A percentile compares a stretch with the other conserved stretches of the same genome.
Evolutionary conservation across 805 yeast species (phyloP).

Genomic region (Candida xiaguanensis): DNA sequence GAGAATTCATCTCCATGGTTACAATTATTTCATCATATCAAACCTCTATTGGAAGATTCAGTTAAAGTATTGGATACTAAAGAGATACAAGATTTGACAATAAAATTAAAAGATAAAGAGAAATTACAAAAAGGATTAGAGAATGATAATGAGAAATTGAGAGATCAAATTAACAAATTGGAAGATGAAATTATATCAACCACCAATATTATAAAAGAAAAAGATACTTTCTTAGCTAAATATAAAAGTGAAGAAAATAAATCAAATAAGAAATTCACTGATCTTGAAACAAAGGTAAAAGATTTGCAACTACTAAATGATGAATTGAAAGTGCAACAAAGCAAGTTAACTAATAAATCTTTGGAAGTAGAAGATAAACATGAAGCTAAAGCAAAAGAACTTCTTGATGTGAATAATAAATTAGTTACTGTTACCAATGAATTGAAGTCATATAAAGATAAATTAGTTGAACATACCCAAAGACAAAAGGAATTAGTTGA

Average conservation of each 20-base stretch:
- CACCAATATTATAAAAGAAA: slow-evolving; percentile 36
- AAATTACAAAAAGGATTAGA: slow-evolving; percentile 26
- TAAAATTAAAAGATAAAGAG: slow-evolving; percentile 35
- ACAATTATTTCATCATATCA: slow-evolving; percentile 61
- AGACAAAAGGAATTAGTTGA: neutral
- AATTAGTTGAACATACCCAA: slow-evolving; percentile 9
- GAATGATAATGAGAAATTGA: slow-evolving; percentile 36
- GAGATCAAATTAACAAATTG: slow-evolving; percentile 27
- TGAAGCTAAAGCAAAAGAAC: slow-evolving; percentile 9
- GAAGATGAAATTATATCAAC: slow-evolving; percentile 31
- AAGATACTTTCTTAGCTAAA: slow-evolving; percentile 42
- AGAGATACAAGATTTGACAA: slow-evolving; percentile 52
- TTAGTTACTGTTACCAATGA: slow-evolving; percentile 9
- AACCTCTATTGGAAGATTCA: slow-evolving; percentile 69
- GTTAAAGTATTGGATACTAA: slow-evolving; percentile 57
- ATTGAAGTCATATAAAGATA: slow-evolving; percentile 11
- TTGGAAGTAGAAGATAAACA: slow-evolving; percentile 6
- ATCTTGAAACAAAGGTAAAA: slow-evolving; percentile 22
- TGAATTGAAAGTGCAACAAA: slow-evolving; percentile 13
- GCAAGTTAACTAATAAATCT: slow-evolving; percentile 4
- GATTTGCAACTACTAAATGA: slow-evolving; percentile 19
- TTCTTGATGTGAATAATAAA: slow-evolving; percentile 6
- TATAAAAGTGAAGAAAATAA: slow-evolving; percentile 39
- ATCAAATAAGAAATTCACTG: slow-evolving; percentile 14
- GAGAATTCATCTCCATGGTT: slow-evolving; percentile 74